phyloP scores from a whole-genome alignment of 176 grass and related monocot species.

The Musa troglodytarum region DNA sequence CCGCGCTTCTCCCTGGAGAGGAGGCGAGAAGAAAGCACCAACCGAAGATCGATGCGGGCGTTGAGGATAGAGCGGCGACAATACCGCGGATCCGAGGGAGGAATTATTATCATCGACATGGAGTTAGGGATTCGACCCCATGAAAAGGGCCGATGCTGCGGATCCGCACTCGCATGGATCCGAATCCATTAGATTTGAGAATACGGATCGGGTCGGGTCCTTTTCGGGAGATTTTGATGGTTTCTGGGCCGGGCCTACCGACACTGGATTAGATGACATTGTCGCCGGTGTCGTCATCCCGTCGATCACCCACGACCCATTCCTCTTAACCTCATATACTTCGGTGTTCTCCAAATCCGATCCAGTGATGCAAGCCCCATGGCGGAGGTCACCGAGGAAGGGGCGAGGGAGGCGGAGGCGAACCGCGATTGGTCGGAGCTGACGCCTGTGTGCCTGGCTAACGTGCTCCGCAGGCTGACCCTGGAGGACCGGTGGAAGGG shows the following conservation, averaged over 20 bases:
- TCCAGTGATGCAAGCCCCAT: neutral
- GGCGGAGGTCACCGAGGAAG: neutral
- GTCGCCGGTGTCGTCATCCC: neutral
- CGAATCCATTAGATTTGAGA: neutral
- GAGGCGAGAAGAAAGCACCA: neutral
- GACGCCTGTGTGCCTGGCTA: constrained; percentile 56
- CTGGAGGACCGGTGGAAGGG: constrained; percentile 62
- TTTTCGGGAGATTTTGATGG: neutral
- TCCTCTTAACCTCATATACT: neutral
- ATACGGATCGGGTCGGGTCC: neutral
- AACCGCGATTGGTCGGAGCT: constrained; percentile 62
- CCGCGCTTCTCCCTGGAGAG: neutral
- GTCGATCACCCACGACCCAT: neutral
- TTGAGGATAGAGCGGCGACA: neutral
- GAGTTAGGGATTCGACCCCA: no score
- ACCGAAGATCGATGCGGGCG: neutral
- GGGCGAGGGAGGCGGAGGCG: constrained; percentile 2
- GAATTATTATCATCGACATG: neutral
- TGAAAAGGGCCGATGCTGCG: neutral
- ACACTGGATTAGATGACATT: neutral
- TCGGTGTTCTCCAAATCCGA: no score
- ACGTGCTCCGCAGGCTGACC: constrained; percentile 55
- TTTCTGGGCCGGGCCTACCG: neutral
- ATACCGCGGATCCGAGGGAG: neutral
- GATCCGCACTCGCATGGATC: neutral